Conservation (phyloP, 176 grass and related monocot species). For the Oryza coarctata region DNA sequence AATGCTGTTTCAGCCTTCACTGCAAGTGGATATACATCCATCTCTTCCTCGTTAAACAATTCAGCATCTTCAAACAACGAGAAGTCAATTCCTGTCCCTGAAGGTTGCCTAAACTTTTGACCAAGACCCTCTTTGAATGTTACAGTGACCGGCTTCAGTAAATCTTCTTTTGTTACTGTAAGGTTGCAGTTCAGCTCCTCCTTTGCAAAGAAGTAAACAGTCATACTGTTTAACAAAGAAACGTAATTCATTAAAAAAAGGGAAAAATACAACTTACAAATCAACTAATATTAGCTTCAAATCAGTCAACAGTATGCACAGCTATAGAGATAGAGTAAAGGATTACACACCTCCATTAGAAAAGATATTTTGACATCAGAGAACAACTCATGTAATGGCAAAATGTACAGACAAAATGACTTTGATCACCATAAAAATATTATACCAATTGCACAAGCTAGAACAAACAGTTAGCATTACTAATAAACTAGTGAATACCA, state of each 20-base stretch:
- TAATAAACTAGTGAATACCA: neutral
- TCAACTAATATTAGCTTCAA: constrained; percentile 1
- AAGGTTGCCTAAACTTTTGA: constrained; percentile 62
- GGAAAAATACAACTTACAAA: neutral
- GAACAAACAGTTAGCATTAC: neutral
- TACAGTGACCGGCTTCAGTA: constrained; percentile 46
- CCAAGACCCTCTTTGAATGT: constrained; percentile 55
- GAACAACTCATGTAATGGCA: neutral
- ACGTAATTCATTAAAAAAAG: neutral
- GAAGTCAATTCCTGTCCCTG: constrained; percentile 60
- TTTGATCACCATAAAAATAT: neutral
- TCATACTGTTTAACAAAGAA: constrained; percentile 49
- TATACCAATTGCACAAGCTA: neutral
- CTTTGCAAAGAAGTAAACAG: constrained; percentile 68
- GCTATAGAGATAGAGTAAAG: neutral
- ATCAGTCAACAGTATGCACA: constrained; percentile 9
- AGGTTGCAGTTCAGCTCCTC: constrained; percentile 50
- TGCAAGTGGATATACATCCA: constrained; percentile 50
- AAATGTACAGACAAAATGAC: neutral
- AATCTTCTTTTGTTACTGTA: constrained; percentile 40
- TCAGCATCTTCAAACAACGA: constrained; percentile 50
- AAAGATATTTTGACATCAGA: neutral
- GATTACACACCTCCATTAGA: neutral
- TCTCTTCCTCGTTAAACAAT: constrained; percentile 40
- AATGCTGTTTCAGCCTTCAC: constrained; percentile 57